phyloP scores from a whole-genome alignment of 257 asterid species.

The Fraxinus pennsylvanica region DNA sequence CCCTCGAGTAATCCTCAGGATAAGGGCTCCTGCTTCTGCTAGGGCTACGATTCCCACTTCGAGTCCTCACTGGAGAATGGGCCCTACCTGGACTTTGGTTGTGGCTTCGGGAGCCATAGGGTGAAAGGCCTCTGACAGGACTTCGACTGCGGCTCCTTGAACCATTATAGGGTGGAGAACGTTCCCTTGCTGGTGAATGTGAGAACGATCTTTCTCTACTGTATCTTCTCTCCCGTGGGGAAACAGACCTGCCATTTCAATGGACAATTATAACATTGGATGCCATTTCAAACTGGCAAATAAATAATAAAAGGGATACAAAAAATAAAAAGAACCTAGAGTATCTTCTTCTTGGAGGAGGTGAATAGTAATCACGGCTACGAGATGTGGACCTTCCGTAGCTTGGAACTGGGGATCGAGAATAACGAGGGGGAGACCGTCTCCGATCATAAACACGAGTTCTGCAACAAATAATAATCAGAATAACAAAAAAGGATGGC shows the following conservation, averaged over 20 bases:
- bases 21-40: conserved; percentile 35
- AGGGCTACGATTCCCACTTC: conserved; percentile 47
- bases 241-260: conserved; percentile 57
- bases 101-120: conserved; percentile 54
- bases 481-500: not conserved
- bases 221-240: conserved; percentile 69
- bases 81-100: conserved; percentile 51
- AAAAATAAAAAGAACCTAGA: conserved; percentile 49
- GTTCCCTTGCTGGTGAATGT: conserved; percentile 49
- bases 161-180: conserved; percentile 50
- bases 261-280: not conserved
- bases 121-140: conserved; percentile 52
- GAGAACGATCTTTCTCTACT: conserved; percentile 68
- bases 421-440: conserved; percentile 73
- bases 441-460: conserved; percentile 77
- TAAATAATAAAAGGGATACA: not conserved
- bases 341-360: conserved; percentile 68
- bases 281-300: not conserved
- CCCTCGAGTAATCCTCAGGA: conserved; percentile 30
- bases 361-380: conserved; percentile 66
- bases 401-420: conserved; percentile 80
- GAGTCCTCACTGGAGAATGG: conserved; percentile 39
- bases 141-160: conserved; percentile 55
- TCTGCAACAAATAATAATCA: conserved; percentile 25
- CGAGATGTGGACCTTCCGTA: conserved; percentile 61